Percentiles rank a stretch among this genome's conserved stretches.
phyloP scores from a whole-genome alignment of 805 yeast species.

The Metschnikowia chrysomelidarum region DNA sequence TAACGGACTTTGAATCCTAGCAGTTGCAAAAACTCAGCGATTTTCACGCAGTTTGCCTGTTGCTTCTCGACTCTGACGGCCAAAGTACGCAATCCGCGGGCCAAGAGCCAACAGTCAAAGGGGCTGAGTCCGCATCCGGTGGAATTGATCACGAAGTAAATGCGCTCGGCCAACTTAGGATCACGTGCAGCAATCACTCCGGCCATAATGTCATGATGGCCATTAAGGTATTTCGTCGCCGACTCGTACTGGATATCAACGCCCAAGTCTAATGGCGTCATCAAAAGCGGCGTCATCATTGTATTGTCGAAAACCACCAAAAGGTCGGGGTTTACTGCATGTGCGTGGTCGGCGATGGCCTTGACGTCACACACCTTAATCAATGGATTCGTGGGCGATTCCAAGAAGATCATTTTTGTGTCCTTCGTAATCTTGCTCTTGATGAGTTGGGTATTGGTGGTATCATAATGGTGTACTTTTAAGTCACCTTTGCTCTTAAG shows the following conservation, averaged over 20 bases:
- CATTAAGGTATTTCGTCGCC: slow-evolving; percentile 89
- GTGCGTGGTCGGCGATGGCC: slow-evolving; percentile 64
- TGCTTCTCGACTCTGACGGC: slow-evolving; percentile 85
- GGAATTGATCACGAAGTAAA: slow-evolving; percentile 80
- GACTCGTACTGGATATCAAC: slow-evolving; percentile 92
- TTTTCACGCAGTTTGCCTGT: slow-evolving; percentile 71
- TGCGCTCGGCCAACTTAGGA: slow-evolving; percentile 59
- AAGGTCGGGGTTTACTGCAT: slow-evolving; percentile 61
- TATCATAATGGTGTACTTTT: slow-evolving; percentile 73
- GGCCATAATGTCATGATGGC: slow-evolving; percentile 97
- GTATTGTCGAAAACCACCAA: slow-evolving; percentile 89
- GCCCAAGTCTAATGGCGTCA: slow-evolving; percentile 82
- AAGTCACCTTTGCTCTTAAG: slow-evolving; percentile 62
- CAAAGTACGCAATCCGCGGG: slow-evolving; percentile 86
- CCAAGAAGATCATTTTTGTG: slow-evolving; percentile 80
- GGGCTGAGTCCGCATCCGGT: slow-evolving; percentile 92
- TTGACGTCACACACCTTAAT: slow-evolving; percentile 83
- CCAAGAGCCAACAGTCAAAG: slow-evolving; percentile 85
- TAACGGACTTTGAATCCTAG: slow-evolving; percentile 77
- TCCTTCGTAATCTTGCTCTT: slow-evolving; percentile 50
- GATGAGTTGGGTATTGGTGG: slow-evolving; percentile 67
- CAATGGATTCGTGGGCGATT: slow-evolving; percentile 91
- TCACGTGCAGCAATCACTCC: slow-evolving; percentile 78
- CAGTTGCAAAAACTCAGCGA: slow-evolving; percentile 70
- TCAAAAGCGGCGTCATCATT: slow-evolving; percentile 90